phyloP scores from a whole-genome alignment of 768 basidiomycete genomes.

The Cystobasidiopsis lactophilus region DNA sequence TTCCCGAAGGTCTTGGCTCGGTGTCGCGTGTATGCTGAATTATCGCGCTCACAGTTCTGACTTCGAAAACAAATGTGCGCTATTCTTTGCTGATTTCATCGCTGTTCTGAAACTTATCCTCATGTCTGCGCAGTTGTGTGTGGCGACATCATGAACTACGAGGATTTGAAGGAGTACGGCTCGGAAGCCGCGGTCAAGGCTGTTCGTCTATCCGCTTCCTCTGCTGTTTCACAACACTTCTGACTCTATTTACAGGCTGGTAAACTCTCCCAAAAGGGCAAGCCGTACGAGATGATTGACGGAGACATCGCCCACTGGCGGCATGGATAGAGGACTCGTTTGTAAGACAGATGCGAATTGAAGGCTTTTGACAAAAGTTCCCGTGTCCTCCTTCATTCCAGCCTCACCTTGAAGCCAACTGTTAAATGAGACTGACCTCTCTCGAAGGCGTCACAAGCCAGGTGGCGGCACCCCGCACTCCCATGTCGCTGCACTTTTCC shows the following conservation, averaged over 20 bases:
- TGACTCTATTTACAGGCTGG: slow-evolving; percentile 1
- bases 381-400: too few relatives aligned
- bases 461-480: too few relatives aligned
- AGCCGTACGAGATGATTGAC: slow-evolving; percentile 54
- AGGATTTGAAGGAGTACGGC: slow-evolving; percentile 74
- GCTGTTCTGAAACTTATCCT: not conserved
- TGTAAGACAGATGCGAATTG: too few relatives aligned
- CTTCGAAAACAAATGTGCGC: slow-evolving; percentile 40
- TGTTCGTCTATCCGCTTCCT: slow-evolving; percentile 22
- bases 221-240: not conserved
- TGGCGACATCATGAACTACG: slow-evolving; percentile 85
- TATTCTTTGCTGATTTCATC: not conserved
- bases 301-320: slow-evolving; percentile 54
- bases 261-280: slow-evolving; percentile 23
- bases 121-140: slow-evolving; percentile 41
- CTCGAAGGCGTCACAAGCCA: too few relatives aligned
- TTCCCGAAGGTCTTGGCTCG: not conserved
- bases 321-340: slow-evolving; percentile 1
- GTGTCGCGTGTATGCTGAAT: not conserved
- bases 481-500: too few relatives aligned
- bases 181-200: slow-evolving; percentile 82
- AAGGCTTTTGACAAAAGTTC: too few relatives aligned
- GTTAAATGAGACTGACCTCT: too few relatives aligned
- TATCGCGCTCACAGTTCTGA: slow-evolving; percentile 59
- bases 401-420: too few relatives aligned